Conservation (phyloP, 2,329 filamentous ascomycete species). For the Venturia pyrina region DNA sequence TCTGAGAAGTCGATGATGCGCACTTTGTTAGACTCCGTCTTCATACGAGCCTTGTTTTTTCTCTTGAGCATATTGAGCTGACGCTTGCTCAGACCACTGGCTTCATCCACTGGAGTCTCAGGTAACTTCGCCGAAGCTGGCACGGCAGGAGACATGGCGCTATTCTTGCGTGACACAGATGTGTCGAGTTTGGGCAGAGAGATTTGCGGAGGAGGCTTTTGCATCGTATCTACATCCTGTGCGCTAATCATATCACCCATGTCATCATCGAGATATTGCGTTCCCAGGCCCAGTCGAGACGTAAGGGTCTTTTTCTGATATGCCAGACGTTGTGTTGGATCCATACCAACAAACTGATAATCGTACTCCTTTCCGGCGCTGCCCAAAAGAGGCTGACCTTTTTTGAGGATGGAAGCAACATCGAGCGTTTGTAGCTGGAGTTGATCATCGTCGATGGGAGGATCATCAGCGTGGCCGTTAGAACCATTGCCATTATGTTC, state of each 20-base stretch:
- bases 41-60: constrained; percentile 82
- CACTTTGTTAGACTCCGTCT: constrained; percentile 81
- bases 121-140: constrained; percentile 19
- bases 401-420: constrained; percentile 66
- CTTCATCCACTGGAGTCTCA: constrained; percentile 39
- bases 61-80: constrained; percentile 92
- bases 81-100: constrained; percentile 66
- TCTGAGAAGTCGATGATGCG: constrained; percentile 79
- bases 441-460: constrained; percentile 44
- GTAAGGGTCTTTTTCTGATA: constrained; percentile 84
- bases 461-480: constrained; percentile 36
- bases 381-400: constrained; percentile 74
- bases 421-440: constrained; percentile 68
- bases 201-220: constrained; percentile 15
- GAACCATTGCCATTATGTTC: constrained; percentile 24
- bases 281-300: constrained; percentile 72
- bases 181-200: constrained; percentile 42
- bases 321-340: constrained; percentile 67
- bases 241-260: constrained; percentile 69
- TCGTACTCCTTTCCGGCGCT: constrained; percentile 75
- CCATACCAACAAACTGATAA: constrained; percentile 70
- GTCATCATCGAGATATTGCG: constrained; percentile 77
- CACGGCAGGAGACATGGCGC: constrained; percentile 28
- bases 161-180: constrained; percentile 34
- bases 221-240: constrained; percentile 39